These are phyloP conservation scores for Aechmea fasciata DNA, from an alignment of 176 grass and related monocot genomes.

Conservation along the genomic window DNA sequence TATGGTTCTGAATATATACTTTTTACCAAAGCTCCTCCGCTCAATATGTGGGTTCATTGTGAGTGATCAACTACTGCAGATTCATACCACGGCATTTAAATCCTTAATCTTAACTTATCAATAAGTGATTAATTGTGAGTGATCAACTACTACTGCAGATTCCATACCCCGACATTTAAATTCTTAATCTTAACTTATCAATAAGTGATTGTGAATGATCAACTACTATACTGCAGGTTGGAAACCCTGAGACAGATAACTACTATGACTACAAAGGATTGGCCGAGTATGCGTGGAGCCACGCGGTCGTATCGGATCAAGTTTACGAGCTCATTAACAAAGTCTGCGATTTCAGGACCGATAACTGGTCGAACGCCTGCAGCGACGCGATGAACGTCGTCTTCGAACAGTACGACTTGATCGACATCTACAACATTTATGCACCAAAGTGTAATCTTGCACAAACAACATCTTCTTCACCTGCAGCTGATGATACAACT, in stretches of 20 bases:
- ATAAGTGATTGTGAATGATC: not conserved
- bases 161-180: too few relatives aligned
- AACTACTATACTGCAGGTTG: conserved; percentile 43
- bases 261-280: conserved; percentile 61
- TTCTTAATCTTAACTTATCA: too few relatives aligned
- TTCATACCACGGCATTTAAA: too few relatives aligned
- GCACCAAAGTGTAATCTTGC: conserved; percentile 67
- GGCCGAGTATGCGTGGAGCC: conserved; percentile 74
- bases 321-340: conserved; percentile 34
- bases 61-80: too few relatives aligned
- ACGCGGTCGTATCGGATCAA: conserved; percentile 49
- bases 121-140: not conserved
- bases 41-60: too few relatives aligned
- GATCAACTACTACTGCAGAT: conserved; percentile 26
- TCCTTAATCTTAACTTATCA: too few relatives aligned
- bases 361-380: conserved; percentile 44
- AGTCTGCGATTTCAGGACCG: conserved; percentile 48
- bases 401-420: conserved; percentile 43
- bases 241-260: conserved; percentile 53
- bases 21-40: too few relatives aligned
- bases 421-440: conserved; percentile 86
- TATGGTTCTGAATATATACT: too few relatives aligned
- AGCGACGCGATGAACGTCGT: conserved; percentile 25
- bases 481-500: not conserved
- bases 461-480: conserved; percentile 20